A percentile compares a stretch with the other conserved stretches of the same genome.
phyloP scores from a whole-genome alignment of 257 asterid genomes.

The Penstemon davidsonii region DNA sequence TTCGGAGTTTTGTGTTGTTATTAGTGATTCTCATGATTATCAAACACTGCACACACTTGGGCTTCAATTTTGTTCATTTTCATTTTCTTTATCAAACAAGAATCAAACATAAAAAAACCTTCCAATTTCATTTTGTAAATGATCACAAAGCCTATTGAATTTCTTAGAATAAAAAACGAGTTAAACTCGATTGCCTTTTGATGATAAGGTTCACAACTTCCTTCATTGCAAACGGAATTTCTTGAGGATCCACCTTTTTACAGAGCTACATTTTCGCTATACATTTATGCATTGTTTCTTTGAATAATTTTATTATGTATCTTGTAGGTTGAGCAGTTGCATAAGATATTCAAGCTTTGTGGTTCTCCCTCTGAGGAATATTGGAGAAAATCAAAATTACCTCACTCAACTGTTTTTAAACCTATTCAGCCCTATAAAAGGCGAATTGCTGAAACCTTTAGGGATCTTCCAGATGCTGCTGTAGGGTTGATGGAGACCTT shows the following conservation, averaged over 20 bases:
- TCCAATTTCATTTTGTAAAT: no score
- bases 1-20: no score
- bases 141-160: no score
- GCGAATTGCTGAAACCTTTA: conserved; percentile 64
- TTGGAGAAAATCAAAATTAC: conserved; percentile 69
- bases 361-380: conserved; percentile 93
- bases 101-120: no score
- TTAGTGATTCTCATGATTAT: no score
- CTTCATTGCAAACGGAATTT: no score
- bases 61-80: background rate
- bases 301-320: conserved; percentile 13
- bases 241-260: no score
- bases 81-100: background rate
- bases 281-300: background rate
- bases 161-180: no score
- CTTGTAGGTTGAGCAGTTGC: conserved; percentile 84
- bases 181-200: no score
- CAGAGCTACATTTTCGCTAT: no score
- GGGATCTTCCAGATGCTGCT: conserved; percentile 67
- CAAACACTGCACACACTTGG: no score
- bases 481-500: conserved; percentile 65
- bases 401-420: conserved; percentile 68
- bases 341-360: conserved; percentile 85
- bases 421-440: conserved; percentile 70
- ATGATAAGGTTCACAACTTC: no score